Conservation (phyloP, 2,329 filamentous ascomycete species). For the Myriosclerotinia duriaeana region DNA sequence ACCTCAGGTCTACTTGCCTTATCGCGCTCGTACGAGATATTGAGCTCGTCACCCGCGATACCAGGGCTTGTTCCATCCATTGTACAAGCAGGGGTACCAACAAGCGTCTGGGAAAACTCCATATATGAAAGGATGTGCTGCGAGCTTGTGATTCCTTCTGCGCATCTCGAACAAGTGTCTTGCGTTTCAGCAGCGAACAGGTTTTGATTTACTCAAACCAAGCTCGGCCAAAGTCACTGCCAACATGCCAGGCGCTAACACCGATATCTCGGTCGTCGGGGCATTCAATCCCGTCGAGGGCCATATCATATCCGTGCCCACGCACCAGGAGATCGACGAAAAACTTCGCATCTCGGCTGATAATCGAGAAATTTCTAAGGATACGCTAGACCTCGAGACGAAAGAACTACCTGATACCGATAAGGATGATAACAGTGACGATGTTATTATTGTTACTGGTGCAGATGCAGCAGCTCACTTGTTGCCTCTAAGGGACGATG, state of each 20-base stretch:
- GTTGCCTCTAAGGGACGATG: constrained; percentile 53
- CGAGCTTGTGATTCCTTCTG: neutral
- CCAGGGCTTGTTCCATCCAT: neutral
- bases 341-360: constrained; percentile 32
- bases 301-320: constrained; percentile 39
- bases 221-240: neutral
- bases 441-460: constrained; percentile 53
- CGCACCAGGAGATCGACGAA: constrained; percentile 39
- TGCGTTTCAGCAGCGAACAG: neutral
- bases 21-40: constrained; percentile 5
- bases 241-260: constrained; percentile 29
- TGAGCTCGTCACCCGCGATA: neutral
- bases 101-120: neutral
- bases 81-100: neutral
- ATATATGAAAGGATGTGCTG: neutral
- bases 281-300: constrained; percentile 39
- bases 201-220: neutral
- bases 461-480: constrained; percentile 51
- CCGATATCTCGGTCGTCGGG: constrained; percentile 36
- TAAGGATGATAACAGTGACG: constrained; percentile 41
- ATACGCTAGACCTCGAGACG: constrained; percentile 34
- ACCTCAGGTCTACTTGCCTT: neutral
- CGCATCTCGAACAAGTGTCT: neutral
- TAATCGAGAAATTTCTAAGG: constrained; percentile 19
- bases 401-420: constrained; percentile 34